Conservation (phyloP, 2,329 filamentous ascomycete genomes). For the Cadophora sp. region DNA sequence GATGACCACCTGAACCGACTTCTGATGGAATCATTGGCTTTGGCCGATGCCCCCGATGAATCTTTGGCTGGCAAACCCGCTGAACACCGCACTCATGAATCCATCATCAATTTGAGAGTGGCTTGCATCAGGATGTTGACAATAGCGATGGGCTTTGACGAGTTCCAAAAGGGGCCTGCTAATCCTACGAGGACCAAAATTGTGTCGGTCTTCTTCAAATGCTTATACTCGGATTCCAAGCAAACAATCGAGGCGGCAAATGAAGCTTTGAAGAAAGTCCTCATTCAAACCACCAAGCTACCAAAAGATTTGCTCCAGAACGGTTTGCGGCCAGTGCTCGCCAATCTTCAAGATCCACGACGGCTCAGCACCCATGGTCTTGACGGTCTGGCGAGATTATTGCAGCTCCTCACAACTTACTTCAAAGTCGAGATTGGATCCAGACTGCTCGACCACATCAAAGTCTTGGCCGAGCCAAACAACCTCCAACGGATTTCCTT, state of each 20-base stretch:
- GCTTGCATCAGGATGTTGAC: slow-evolving; percentile 93
- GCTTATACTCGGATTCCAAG: slow-evolving; percentile 89
- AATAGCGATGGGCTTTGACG: slow-evolving; percentile 90
- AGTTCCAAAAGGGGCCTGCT: slow-evolving; percentile 80
- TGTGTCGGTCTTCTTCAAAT: slow-evolving; percentile 97
- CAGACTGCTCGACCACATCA: slow-evolving; percentile 91
- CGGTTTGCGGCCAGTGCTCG: slow-evolving; percentile 91
- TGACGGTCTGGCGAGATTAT: slow-evolving; percentile 85
- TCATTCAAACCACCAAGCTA: slow-evolving; percentile 87
- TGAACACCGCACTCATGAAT: slow-evolving; percentile 94
- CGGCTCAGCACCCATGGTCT: slow-evolving; percentile 87
- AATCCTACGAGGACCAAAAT: slow-evolving; percentile 74
- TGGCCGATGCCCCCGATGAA: slow-evolving; percentile 95
- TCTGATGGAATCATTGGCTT: slow-evolving; percentile 89
- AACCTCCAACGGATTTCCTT: slow-evolving; percentile 91
- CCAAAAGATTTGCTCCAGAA: slow-evolving; percentile 96
- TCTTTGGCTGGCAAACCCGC: slow-evolving; percentile 89
- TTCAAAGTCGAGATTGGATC: slow-evolving; percentile 99
- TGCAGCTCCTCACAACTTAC: slow-evolving; percentile 94
- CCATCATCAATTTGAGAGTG: slow-evolving; percentile 89
- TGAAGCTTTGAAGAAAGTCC: slow-evolving; percentile 83
- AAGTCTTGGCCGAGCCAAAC: slow-evolving; percentile 82
- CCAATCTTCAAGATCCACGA: slow-evolving; percentile 93
- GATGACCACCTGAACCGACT: slow-evolving; percentile 90
- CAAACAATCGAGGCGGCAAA: slow-evolving; percentile 95